phyloP scores from a whole-genome alignment of 305 asterid species.

The Solanum hybrid region DNA sequence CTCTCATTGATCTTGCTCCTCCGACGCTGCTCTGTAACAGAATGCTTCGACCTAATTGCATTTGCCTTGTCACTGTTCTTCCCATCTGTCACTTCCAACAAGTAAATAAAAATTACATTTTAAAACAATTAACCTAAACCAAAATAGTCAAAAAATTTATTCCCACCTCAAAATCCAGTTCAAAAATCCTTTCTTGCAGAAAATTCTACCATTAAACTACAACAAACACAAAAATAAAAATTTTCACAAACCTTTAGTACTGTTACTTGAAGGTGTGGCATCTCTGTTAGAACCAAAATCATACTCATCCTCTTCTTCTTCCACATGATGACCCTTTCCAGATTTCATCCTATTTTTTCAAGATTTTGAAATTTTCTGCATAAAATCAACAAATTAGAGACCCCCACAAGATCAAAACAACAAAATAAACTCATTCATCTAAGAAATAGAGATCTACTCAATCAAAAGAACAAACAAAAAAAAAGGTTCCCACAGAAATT shows the following conservation, averaged over 20 bases:
- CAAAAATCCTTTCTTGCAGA: not conserved
- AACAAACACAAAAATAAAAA: not conserved
- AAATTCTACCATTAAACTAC: not conserved
- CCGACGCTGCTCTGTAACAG: conserved; percentile 88
- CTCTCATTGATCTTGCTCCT: conserved; percentile 97
- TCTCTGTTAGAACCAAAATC: conserved; percentile 30
- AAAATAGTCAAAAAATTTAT: not conserved
- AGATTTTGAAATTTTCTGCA: conserved; percentile 13
- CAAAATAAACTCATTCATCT: not conserved
- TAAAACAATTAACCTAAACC: not conserved
- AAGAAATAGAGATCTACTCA: conserved; percentile 4
- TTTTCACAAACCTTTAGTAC: not conserved
- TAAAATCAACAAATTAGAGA: not conserved
- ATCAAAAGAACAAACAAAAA: not conserved
- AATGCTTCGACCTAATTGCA: conserved; percentile 81
- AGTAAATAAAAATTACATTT: not conserved
- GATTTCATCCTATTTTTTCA: conserved; percentile 16
- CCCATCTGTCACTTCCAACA: conserved; percentile 45
- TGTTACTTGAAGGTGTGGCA: conserved; percentile 7
- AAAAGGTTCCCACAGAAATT: not conserved
- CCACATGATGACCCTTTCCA: conserved; percentile 24
- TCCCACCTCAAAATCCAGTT: not conserved
- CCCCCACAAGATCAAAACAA: not conserved
- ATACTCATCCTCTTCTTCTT: conserved; percentile 53
- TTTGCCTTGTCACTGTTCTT: conserved; percentile 72